These are phyloP conservation scores for Taiozyma sp. DNA, from an alignment of 1,139 yeast genomes.

Conservation along the genomic window DNA sequence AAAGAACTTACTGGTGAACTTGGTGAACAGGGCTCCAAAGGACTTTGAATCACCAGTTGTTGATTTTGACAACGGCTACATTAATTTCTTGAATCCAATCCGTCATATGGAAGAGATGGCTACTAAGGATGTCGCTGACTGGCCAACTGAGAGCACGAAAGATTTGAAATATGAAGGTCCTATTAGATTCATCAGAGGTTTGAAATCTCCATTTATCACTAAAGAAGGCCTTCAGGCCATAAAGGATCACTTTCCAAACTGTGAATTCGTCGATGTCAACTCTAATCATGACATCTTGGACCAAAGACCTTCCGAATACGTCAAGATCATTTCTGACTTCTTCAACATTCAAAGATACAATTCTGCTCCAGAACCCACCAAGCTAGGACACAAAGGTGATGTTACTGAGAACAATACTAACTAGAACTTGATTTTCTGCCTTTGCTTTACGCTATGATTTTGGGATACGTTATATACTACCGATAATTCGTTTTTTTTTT, in stretches of 20 bases:
- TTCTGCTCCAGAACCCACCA: constrained; percentile 6
- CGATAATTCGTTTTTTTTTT: background rate
- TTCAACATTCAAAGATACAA: constrained; percentile 19
- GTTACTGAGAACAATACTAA: background rate
- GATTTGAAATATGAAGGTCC: constrained; percentile 32
- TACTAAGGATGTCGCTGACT: constrained; percentile 30
- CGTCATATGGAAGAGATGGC: constrained; percentile 24
- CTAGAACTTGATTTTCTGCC: background rate
- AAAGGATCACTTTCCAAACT: constrained; percentile 33
- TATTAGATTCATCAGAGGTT: constrained; percentile 38
- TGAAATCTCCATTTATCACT: constrained; percentile 37
- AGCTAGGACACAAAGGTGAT: background rate
- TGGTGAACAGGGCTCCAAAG: constrained; percentile 22
- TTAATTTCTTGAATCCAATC: constrained; percentile 33
- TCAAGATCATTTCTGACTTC: constrained; percentile 23
- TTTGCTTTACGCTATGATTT: background rate
- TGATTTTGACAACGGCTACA: constrained; percentile 30
- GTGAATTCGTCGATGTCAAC: constrained; percentile 30
- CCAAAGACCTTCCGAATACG: constrained; percentile 38
- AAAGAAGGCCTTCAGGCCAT: constrained; percentile 30
- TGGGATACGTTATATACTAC: background rate
- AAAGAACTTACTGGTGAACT: constrained; percentile 25
- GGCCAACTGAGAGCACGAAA: constrained; percentile 35
- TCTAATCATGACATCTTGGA: constrained; percentile 45
- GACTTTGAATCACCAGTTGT: constrained; percentile 22